A percentile compares a stretch with the other conserved stretches of the same genome.
These are phyloP conservation scores for Phytophthora multivora DNA, from an alignment of 352 stramenopile species.

Conservation along the genomic window DNA sequence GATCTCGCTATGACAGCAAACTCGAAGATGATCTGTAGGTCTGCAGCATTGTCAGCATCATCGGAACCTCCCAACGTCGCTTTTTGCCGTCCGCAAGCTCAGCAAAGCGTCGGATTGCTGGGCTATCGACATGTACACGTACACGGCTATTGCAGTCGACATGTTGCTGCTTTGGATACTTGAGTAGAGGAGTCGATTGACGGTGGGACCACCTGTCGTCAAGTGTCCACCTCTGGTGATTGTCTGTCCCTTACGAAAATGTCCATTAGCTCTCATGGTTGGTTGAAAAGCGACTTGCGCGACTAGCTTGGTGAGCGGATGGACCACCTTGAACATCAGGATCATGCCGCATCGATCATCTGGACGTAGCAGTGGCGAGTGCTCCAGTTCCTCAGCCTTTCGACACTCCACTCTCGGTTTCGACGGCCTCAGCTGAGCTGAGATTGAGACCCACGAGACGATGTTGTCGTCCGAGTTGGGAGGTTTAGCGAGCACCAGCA, in stretches of 20 bases:
- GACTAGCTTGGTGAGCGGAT: constrained; percentile 2
- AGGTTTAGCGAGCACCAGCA: constrained; percentile 2
- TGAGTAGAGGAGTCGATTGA: background rate
- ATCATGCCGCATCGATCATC: constrained; percentile 7
- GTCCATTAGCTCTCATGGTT: background rate
- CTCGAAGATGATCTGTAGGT: background rate
- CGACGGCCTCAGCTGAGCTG: background rate
- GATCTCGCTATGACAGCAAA: background rate
- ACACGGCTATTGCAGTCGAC: no score
- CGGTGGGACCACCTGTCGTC: background rate
- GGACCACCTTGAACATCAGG: constrained; percentile 13
- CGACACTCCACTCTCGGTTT: constrained; percentile 2
- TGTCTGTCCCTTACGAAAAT: constrained; percentile 10
- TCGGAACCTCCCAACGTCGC: background rate
- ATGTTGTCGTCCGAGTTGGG: constrained; percentile 1
- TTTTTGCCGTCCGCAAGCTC: background rate
- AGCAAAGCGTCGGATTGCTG: background rate
- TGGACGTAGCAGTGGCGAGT: background rate
- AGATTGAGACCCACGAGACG: background rate
- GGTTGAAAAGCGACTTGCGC: background rate
- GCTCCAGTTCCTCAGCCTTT: background rate
- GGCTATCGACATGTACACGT: background rate
- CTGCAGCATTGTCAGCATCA: background rate
- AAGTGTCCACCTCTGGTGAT: constrained; percentile 1
- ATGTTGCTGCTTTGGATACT: background rate